These are phyloP conservation scores for Akanthomyces uredinophilus DNA, from an alignment of 2,329 filamentous ascomycete species.

Conservation along the genomic window DNA sequence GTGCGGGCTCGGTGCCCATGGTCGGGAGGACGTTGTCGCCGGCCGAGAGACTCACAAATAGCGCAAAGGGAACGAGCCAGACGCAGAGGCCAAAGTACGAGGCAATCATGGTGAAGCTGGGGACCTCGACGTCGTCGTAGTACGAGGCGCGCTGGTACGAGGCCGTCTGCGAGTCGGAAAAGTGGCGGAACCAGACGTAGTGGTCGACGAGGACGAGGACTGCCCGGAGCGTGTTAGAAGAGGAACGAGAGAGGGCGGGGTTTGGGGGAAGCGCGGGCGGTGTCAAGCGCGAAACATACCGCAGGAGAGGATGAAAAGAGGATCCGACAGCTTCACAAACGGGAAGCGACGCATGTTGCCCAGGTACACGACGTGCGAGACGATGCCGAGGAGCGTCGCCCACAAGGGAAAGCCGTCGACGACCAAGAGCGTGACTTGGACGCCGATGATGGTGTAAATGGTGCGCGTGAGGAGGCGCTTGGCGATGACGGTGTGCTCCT, in stretches of 20 bases:
- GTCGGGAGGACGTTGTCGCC: constrained; percentile 92
- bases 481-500: constrained; percentile 91
- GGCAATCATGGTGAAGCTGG: constrained; percentile 88
- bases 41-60: constrained; percentile 91
- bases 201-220: constrained; percentile 84
- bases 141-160: constrained; percentile 55
- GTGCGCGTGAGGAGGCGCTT: constrained; percentile 80
- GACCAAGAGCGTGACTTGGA: constrained; percentile 70
- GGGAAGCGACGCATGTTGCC: constrained; percentile 74
- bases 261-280: too few species aligned
- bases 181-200: constrained; percentile 93
- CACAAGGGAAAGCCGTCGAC: constrained; percentile 81
- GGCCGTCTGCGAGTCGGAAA: constrained; percentile 59
- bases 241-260: too few species aligned
- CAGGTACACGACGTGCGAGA: constrained; percentile 78
- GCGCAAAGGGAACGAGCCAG: constrained; percentile 90
- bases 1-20: constrained; percentile 65
- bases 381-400: constrained; percentile 68
- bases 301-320: constrained; percentile 79
- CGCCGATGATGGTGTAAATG: constrained; percentile 73
- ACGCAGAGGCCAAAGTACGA: constrained; percentile 95
- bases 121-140: constrained; percentile 60
- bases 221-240: constrained; percentile 26
- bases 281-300: constrained; percentile 42
- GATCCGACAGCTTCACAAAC: constrained; percentile 80